phyloP scores from a whole-genome alignment of 1,139 yeast genomes.

The Arxiozyma bovina region DNA sequence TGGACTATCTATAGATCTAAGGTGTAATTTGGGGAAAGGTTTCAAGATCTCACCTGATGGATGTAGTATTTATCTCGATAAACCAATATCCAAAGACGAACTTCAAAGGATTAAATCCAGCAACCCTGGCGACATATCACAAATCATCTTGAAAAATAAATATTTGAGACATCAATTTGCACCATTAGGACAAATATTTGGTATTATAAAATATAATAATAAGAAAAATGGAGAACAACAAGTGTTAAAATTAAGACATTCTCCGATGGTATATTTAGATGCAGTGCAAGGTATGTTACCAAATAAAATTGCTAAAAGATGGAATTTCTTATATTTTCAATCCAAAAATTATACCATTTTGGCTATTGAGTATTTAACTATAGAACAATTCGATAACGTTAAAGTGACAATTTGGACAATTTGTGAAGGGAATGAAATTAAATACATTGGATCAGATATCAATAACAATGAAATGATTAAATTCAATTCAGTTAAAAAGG shows the following conservation, averaged over 20 bases:
- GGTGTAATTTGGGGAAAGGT: slow-evolving; percentile 30
- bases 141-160: slow-evolving; percentile 6
- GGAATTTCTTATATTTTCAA: slow-evolving; percentile 83
- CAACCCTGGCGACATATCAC: slow-evolving; percentile 37
- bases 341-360: slow-evolving; percentile 56
- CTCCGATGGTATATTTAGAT: slow-evolving; percentile 67
- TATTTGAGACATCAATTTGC: slow-evolving; percentile 54
- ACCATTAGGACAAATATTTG: slow-evolving; percentile 65
- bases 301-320: slow-evolving; percentile 80
- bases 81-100: slow-evolving; percentile 44
- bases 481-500: slow-evolving; percentile 43
- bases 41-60: slow-evolving; percentile 78
- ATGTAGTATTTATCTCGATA: slow-evolving; percentile 31
- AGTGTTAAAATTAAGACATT: slow-evolving; percentile 35
- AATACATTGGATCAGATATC: slow-evolving; percentile 36
- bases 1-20: slow-evolving; percentile 16
- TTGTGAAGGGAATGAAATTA: slow-evolving; percentile 47
- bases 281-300: slow-evolving; percentile 92
- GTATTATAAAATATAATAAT: slow-evolving; percentile 38
- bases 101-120: slow-evolving; percentile 30
- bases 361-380: slow-evolving; percentile 84
- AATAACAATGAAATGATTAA: slow-evolving; percentile 50
- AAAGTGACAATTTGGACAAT: slow-evolving; percentile 65
- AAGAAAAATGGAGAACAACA: slow-evolving; percentile 20
- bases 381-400: slow-evolving; percentile 61